Base-by-base conservation (phyloP, 2,329 filamentous ascomycete species). In the Phyllosticta ampelicida region DNA sequence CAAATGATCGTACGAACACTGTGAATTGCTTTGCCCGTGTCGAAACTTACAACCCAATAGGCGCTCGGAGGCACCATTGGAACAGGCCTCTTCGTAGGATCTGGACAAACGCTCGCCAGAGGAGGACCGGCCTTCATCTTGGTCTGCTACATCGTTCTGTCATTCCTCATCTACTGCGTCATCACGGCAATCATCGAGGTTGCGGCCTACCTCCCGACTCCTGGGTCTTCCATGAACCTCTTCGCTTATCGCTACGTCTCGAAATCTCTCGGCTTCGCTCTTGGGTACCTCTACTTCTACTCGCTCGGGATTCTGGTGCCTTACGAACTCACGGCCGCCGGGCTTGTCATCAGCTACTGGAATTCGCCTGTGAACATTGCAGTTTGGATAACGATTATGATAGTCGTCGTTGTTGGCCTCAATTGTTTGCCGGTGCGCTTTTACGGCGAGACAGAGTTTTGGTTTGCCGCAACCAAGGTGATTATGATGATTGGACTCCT, bases 201-300 rank as follows among this genome's bases (percentile, higher is more conserved):
- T 73, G 80, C 82, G 20, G 78, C 83, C 29, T 85, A 82, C 74
- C 77, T 86, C 55, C 80, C 83, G 3, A 69, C 84, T 61, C 74
- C 80, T 26, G 78, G 79, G 64, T 74, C 48, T 60, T 74, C 78
- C 59, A 78, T 81, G 75, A 72, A 76, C 60, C 66, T 78, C 65
- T 78, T 79, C 68, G 70, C 70, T 60, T 69, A 72, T 26, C 73
- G 75, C 44, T 77, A 76, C 61, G 72, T 78, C 18, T 74, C 74
- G 20, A 68, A 70, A 19, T 71, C 68, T 36, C 62, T 78, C 36
- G 75, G 75, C 1, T 77, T 78, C 58, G 70, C 74, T 9, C 68
- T 77, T 61, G 76, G 75, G 3, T 77, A 73, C 72, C 66, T 75
- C 0, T 73, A 73, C 51, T 60, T 60, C 59, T 62, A 64, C 54